Evolutionary conservation across 257 asterid species (phyloP), one percentile per base, ranked within the genome.

Genomic region (Knoxia roxburghii): DNA sequence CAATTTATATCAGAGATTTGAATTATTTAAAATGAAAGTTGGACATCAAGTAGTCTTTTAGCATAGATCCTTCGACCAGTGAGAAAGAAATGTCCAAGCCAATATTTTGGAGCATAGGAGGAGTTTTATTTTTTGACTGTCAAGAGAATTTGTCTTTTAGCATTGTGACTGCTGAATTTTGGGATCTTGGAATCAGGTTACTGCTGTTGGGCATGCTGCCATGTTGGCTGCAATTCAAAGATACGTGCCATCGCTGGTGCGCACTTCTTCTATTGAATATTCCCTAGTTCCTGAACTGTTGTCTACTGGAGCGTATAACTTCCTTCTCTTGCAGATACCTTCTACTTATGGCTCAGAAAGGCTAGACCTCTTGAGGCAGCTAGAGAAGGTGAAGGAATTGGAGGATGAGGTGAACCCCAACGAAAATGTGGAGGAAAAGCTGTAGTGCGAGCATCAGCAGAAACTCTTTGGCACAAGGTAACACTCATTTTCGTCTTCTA

Each of bases 121-220:
- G 7, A 35, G 43, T 30, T 57, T 21, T 5, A 8, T 41, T 35
- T 54, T 54, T n/a, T n/a, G 12, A 26, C 23, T 45, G 37, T 58
- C 53, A 18, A 13, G 0, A 35, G n/a, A 17, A 40, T 30, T 18
- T 27, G n/a, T 51, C 3, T 64, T 0, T 50, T 37, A 8, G 17
- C 45, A 26, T 7, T 58, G 61, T 64, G 50, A 46, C 76, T 76
- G 58, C 58, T 57, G 64, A 39, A 68, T 53, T 58, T 37, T 69
- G 50, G 65, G 33, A 61, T 39, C 68, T 30, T 76, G 51, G 48
- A 46, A 59, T 76, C 91, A 94, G 99, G 98, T 94, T 51, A 94
- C 98, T 50, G 98, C 98, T 65, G 97, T 94, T 55, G 97, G 96
- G 30, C 96, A 90, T 73, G 98, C 99, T 59, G 98, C 99, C 62